A percentile compares a stretch with the other conserved stretches of the same genome.
These are phyloP conservation scores for Proliferodiscus dingleyae DNA, from an alignment of 2,329 filamentous ascomycete species.

Conservation along the genomic window DNA sequence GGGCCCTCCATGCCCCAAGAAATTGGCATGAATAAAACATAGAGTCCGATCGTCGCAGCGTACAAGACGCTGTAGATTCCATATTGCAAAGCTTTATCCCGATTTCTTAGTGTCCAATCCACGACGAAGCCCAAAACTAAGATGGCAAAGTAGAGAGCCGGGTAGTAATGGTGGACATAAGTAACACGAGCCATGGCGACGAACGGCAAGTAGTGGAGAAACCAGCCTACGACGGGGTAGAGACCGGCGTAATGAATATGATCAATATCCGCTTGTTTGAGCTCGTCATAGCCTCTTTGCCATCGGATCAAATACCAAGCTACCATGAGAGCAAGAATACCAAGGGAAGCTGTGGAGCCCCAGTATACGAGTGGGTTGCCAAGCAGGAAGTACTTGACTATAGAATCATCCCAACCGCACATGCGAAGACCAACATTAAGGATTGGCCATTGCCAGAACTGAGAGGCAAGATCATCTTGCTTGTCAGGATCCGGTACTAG, in stretches of 20 bases:
- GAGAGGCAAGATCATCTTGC: slow-evolving; percentile 93
- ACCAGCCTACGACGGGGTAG: slow-evolving; percentile 90
- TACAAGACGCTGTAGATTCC: slow-evolving; percentile 73
- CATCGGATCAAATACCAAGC: slow-evolving; percentile 86
- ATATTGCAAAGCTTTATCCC: slow-evolving; percentile 60
- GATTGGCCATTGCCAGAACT: slow-evolving; percentile 98
- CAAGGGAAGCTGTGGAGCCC: slow-evolving; percentile 79
- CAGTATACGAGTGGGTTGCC: slow-evolving; percentile 96
- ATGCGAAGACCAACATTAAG: slow-evolving; percentile 93
- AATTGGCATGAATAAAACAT: slow-evolving; percentile 86
- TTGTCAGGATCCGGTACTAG: slow-evolving; percentile 97
- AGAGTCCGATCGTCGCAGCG: slow-evolving; percentile 68
- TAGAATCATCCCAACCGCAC: slow-evolving; percentile 96
- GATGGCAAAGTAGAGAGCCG: slow-evolving; percentile 95
- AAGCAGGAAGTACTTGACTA: slow-evolving; percentile 96
- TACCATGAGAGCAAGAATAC: slow-evolving; percentile 65
- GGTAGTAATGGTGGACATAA: slow-evolving; percentile 99
- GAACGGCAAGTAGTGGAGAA: slow-evolving; percentile 94
- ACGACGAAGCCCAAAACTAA: slow-evolving; percentile 80
- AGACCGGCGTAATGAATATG: slow-evolving; percentile 91
- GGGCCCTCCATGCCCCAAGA: slow-evolving; percentile 92
- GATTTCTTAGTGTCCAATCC: slow-evolving; percentile 73
- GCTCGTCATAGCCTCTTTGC: slow-evolving; percentile 89
- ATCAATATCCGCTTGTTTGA: slow-evolving; percentile 75
- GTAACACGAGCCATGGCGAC: slow-evolving; percentile 97